Base-by-base conservation (phyloP, 257 asterid species). In the Solanum ossicruentum region DNA sequence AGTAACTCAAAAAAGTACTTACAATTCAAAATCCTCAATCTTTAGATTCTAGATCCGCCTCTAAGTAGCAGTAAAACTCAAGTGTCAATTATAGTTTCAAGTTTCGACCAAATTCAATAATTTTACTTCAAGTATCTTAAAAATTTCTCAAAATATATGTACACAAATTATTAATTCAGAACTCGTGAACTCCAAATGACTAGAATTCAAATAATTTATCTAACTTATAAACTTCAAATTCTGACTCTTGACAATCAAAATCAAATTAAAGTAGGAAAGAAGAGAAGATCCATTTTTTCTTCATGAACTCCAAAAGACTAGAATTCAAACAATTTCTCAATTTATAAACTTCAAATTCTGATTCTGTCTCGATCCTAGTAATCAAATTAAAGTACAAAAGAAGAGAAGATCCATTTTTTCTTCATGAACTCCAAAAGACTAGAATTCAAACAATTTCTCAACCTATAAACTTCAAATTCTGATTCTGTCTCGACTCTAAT, bases 11-110 rank as follows among this genome's bases (percentile, higher is more conserved):
- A 32, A 56, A 32, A 2, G 3, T 23, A 47, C 55, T 56, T 17
- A 56, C 1, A 17, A 56, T 36, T 32, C 15, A 67, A 67, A 4
- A 36, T 2, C 28, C 11, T 13, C 15, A 66, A 8, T 5, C 12
- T 69, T 69, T 3, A 4, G 0, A 36, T 69, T 66, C 3, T 32
- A 2, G 13, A 67, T 67, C 7, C 3, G 3, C 75, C 47, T 32
- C 8, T 66, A 4, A 28, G 6, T 0, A 7, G n/a, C 23, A 43
- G 0, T 11, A 0, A 0, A 67, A 32, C 12, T 66, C 32, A 39
- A 67, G 21, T 15, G 21, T 32, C 7, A 11, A 4, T 36, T 66
- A 66, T 15, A 1, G 0, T 0, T 67, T 32, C 75, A 36, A 36
- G 41, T 36, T 36, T 36, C 41, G 6, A 7, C 18, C 21, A 6